Evolutionary conservation across 495 filamentous ascomycete genomes (phyloP).

Genomic region (Xylaria intraflava): DNA sequence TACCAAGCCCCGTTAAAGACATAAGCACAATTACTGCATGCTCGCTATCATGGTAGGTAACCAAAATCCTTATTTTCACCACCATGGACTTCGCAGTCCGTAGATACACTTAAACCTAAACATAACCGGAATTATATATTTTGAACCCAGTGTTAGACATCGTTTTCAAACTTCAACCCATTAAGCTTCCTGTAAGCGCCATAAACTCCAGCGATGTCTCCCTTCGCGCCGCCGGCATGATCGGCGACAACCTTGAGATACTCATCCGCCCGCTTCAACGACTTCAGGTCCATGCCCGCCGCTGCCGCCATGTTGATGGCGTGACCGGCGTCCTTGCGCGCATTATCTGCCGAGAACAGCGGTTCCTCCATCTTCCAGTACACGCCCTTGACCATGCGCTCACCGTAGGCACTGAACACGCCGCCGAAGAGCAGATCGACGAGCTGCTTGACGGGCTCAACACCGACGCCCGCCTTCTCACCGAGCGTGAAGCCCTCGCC

Average conservation of each 20-base stretch:
- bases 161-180: slow-evolving; percentile 64
- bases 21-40: no score
- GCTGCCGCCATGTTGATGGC: slow-evolving; percentile 58
- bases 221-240: slow-evolving; percentile 59
- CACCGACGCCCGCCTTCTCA: slow-evolving; percentile 73
- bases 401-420: slow-evolving; percentile 62
- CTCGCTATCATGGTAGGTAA: no score
- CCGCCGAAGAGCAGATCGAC: slow-evolving; percentile 60
- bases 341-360: slow-evolving; percentile 79
- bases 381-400: slow-evolving; percentile 66
- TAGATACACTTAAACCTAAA: no score
- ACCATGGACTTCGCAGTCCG: no score
- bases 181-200: slow-evolving; percentile 63
- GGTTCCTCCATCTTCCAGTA: slow-evolving; percentile 61
- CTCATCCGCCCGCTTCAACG: slow-evolving; percentile 58
- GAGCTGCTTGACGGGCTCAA: slow-evolving; percentile 59
- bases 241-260: slow-evolving; percentile 56
- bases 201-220: slow-evolving; percentile 82
- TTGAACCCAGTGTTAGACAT: slow-evolving; percentile 16
- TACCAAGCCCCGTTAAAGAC: not conserved
- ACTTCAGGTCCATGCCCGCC: slow-evolving; percentile 56
- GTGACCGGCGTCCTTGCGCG: slow-evolving; percentile 79
- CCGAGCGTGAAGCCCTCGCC: slow-evolving; percentile 70
- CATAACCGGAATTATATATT: not conserved
- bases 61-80: no score